Percentiles rank a stretch among this genome's conserved stretches.
These are phyloP conservation scores for Diplodia seriata DNA, from an alignment of 2,329 filamentous ascomycete species.

Conservation along the genomic window DNA sequence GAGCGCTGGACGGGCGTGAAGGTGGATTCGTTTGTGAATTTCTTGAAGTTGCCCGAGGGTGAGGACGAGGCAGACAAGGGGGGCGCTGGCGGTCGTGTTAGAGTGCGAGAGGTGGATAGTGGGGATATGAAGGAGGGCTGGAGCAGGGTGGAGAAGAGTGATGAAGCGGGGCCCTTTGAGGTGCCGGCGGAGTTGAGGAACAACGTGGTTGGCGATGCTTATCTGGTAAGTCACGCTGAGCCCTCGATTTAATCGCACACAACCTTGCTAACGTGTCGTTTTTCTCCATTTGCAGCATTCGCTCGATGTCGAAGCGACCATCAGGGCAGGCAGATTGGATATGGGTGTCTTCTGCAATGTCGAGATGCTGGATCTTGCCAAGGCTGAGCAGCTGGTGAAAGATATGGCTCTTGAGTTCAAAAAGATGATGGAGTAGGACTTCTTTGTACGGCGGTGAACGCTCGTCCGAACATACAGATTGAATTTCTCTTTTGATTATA, in stretches of 20 bases:
- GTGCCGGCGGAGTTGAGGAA: conserved; percentile 38
- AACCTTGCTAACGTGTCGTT: neutral
- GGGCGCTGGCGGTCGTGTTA: conserved; percentile 33
- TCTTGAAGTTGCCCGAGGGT: conserved; percentile 65
- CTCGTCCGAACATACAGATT: neutral
- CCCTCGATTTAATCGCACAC: neutral
- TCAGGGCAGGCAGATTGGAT: conserved; percentile 57
- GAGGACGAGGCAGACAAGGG: conserved; percentile 32
- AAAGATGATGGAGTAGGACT: neutral
- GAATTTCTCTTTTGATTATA: neutral
- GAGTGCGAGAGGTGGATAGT: conserved; percentile 35
- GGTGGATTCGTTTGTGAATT: conserved; percentile 81
- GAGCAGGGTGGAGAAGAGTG: conserved; percentile 35
- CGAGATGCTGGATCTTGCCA: conserved; percentile 50
- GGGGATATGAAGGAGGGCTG: conserved; percentile 34
- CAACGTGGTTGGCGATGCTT: conserved; percentile 41
- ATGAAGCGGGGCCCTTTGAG: conserved; percentile 31
- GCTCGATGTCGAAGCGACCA: conserved; percentile 63
- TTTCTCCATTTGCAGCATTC: conserved; percentile 51
- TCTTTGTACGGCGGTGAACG: neutral
- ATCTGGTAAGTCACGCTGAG: conserved; percentile 47
- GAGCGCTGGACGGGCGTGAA: conserved; percentile 74
- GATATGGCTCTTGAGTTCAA: conserved; percentile 38
- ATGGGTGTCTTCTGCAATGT: conserved; percentile 61
- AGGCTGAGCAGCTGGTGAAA: conserved; percentile 47